Base-by-base conservation (phyloP, 139 green algal genomes). In the Volvox africanus region DNA sequence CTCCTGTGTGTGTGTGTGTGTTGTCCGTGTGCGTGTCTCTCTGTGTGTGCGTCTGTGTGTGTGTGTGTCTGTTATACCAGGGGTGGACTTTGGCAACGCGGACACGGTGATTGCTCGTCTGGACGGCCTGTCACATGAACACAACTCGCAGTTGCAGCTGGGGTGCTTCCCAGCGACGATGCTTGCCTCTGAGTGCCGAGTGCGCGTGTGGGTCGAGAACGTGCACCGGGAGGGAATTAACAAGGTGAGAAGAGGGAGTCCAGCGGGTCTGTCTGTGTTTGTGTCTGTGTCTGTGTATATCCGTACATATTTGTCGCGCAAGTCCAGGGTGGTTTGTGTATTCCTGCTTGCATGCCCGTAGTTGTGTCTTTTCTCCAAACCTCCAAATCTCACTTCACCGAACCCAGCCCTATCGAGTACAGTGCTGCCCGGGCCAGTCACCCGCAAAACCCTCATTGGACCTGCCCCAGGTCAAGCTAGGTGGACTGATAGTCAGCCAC, bases 61-160 rank as follows among this genome's bases (percentile, higher is more conserved):
- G 20, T 50, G 1, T 0, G n/a, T 9, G 33, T 0, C 77, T 30
- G 1, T 21, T n/a, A n/a, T n/a, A 55, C 9, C 44, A 55, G 44
- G 44, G 44, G 44, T 55, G 44, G 44, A 55, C 44, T 14, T 9
- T 55, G 44, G 9, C 44, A 55, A 55, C 44, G 44, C 44, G 44
- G 44, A 55, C 55, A 13, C 0, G 36, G 16, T 44, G 22, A 69
- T 44, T 2, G 36, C 36, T 0, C 26, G 13, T 19, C 68, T 89
- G 36, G 83, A 89, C 65, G 83, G 83, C 16, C 65, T 62, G 19
- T 89, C 67, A 65, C 26, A 18, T 0, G 6, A 67, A 2, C 85
- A 22, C 44, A 35, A 61, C 85, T 89, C 85, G 18, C 85, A 89
- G 85, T 30, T 89, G 68, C 85, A 89, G 69, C 69, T 89, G 37